Percentiles rank a stretch among this genome's conserved stretches.
These are phyloP conservation scores for Fusarium kyushuense DNA, from an alignment of 2,329 filamentous ascomycete genomes.

Conservation along the genomic window DNA sequence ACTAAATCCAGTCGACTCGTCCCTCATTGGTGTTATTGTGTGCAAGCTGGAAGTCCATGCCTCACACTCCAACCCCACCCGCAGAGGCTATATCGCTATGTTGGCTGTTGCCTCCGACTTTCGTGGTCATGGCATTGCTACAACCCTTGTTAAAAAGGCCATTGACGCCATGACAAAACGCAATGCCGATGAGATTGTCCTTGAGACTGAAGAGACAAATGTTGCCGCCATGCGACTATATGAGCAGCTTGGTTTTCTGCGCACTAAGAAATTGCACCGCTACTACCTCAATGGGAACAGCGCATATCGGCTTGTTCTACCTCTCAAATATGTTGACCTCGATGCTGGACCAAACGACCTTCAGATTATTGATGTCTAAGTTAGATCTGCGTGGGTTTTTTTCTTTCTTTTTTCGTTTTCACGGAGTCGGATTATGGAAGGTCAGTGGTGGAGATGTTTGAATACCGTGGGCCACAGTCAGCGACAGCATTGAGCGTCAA, in stretches of 20 bases:
- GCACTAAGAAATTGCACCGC: constrained; percentile 91
- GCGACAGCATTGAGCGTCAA: constrained; percentile 19
- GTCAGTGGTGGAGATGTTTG: not conserved
- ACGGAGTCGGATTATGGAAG: constrained; percentile 4
- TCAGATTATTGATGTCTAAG: constrained; percentile 47
- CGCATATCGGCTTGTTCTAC: constrained; percentile 87
- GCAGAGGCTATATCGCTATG: constrained; percentile 98
- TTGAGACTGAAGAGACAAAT: constrained; percentile 97
- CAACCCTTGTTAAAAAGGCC: constrained; percentile 86
- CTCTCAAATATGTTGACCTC: constrained; percentile 70
- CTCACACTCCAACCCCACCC: constrained; percentile 77
- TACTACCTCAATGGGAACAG: constrained; percentile 98
- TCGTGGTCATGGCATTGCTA: constrained; percentile 88
- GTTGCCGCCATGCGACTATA: constrained; percentile 90
- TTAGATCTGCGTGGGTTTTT: constrained; percentile 1
- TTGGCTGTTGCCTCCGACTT: constrained; percentile 86
- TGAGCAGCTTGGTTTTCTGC: constrained; percentile 89
- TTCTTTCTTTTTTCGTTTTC: constrained; percentile 7
- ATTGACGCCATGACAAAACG: constrained; percentile 90
- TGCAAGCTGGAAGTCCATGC: constrained; percentile 94
- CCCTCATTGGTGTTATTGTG: constrained; percentile 89
- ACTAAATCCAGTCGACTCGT: constrained; percentile 68
- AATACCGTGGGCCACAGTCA: not conserved
- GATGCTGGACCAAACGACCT: constrained; percentile 55
- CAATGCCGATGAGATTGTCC: constrained; percentile 90